A percentile compares a stretch with the other conserved stretches of the same genome.
These are phyloP conservation scores for Talaromyces sp. DNA, from an alignment of 2,329 filamentous ascomycete species.

Conservation along the genomic window DNA sequence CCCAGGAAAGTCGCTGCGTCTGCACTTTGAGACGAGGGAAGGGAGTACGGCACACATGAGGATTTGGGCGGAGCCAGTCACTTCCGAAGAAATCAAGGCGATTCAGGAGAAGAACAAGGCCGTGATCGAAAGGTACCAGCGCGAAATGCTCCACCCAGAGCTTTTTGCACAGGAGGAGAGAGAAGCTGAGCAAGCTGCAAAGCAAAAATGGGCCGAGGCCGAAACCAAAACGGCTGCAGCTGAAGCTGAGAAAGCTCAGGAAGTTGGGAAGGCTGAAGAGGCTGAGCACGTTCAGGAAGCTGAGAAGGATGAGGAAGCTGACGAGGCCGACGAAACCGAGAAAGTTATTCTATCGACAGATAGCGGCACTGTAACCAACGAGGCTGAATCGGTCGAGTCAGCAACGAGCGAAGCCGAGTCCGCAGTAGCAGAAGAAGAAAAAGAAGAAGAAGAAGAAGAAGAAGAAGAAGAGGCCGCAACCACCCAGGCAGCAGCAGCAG, in stretches of 20 bases:
- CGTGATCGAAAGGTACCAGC: slow-evolving; percentile 64
- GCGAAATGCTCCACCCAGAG: slow-evolving; percentile 31
- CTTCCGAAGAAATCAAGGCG: slow-evolving; percentile 60
- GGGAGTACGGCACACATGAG: slow-evolving; percentile 65
- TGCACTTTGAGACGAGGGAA: slow-evolving; percentile 74
- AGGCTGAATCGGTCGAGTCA: neutral
- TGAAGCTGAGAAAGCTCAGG: too few species aligned
- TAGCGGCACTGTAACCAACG: neutral
- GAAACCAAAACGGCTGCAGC: too few species aligned
- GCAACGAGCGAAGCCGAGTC: neutral
- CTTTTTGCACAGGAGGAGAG: slow-evolving; percentile 11
- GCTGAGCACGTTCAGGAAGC: too few species aligned
- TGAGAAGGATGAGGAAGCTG: too few species aligned
- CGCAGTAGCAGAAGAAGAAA: neutral
- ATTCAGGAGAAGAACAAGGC: slow-evolving; percentile 66
- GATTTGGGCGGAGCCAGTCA: slow-evolving; percentile 82
- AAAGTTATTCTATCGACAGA: slow-evolving; percentile 5
- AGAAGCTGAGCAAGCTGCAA: neutral
- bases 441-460: too few species aligned
- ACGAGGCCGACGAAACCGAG: neutral
- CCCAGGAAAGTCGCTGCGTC: slow-evolving; percentile 66
- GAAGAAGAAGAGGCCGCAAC: too few species aligned
- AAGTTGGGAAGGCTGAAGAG: too few species aligned
- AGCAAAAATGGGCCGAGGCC: neutral
- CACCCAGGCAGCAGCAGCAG: too few species aligned